phyloP scores from a whole-genome alignment of 176 grass and related monocot species.

The Pontederia crassipes region DNA sequence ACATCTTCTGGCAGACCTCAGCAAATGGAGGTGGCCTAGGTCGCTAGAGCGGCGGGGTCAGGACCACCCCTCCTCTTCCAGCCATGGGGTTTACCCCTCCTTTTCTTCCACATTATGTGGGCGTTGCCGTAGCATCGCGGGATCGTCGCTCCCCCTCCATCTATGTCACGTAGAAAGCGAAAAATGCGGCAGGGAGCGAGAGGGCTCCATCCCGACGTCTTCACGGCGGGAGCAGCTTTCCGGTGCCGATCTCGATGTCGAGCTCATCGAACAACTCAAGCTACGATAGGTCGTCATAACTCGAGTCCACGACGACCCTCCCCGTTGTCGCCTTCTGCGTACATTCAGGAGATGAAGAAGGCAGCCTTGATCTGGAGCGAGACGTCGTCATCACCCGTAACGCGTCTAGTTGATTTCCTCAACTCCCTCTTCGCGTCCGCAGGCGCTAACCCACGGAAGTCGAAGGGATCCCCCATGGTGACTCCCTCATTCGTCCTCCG shows the following conservation, averaged over 20 bases:
- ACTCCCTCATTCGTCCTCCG: neutral
- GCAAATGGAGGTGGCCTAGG: no score
- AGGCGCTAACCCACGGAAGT: neutral
- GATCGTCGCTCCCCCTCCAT: no score
- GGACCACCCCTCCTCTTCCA: no score
- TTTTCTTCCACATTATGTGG: no score
- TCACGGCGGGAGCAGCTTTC: no score
- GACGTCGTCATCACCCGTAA: constrained; percentile 14
- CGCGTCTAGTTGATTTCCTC: no score
- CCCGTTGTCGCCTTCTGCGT: neutral
- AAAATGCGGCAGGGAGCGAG: neutral
- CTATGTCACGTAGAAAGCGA: neutral
- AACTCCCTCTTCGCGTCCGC: constrained; percentile 26
- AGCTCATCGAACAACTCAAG: constrained; percentile 17
- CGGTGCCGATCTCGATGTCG: no score
- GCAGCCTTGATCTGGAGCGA: constrained; percentile 13
- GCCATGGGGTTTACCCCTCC: no score
- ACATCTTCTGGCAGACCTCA: no score
- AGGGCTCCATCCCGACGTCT: constrained; percentile 4
- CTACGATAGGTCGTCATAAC: constrained; percentile 22
- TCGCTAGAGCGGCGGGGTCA: no score
- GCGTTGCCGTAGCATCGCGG: no score
- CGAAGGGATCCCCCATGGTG: neutral
- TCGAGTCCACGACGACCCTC: constrained; percentile 26
- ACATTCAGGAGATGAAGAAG: constrained; percentile 3